Evolutionary conservation across 2,329 filamentous ascomycete species (phyloP).

Genomic region (Aspergillus ochraceoroseus): DNA sequence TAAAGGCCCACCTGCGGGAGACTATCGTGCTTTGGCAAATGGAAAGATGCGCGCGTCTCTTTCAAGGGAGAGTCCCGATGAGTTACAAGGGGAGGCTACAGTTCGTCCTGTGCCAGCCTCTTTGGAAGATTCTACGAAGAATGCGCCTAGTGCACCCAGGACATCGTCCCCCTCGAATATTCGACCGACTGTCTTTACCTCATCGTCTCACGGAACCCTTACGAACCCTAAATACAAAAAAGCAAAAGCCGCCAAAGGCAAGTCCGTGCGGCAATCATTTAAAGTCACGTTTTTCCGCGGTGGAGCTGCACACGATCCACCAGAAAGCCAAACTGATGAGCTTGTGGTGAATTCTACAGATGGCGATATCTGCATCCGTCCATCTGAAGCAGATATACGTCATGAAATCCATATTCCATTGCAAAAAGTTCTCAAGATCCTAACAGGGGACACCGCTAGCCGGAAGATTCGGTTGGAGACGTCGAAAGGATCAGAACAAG

Average conservation of each 20-base stretch:
- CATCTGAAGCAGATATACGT: neutral
- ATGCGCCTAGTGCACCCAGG: constrained; percentile 2
- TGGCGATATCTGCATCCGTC: constrained; percentile 6
- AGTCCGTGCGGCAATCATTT: constrained; percentile 13
- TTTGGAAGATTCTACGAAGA: constrained; percentile 11
- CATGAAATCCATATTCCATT: constrained; percentile 1
- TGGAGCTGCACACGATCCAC: constrained; percentile 17
- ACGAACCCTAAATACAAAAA: constrained; percentile 11
- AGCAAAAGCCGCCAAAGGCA: neutral
- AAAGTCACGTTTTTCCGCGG: constrained; percentile 23
- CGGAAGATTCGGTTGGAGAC: constrained; percentile 31
- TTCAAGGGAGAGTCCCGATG: constrained; percentile 39
- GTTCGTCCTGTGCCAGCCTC: constrained; percentile 20
- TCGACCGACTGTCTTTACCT: constrained; percentile 27
- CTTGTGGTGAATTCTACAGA: constrained; percentile 17
- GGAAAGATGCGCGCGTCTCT: constrained; percentile 10
- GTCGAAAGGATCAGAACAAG: constrained; percentile 19
- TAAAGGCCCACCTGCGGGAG: neutral
- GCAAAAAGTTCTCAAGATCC: constrained; percentile 20
- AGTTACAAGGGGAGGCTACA: constrained; percentile 38
- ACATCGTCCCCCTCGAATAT: constrained; percentile 34
- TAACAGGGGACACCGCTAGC: constrained; percentile 21
- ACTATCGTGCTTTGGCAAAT: constrained; percentile 6
- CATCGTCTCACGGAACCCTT: constrained; percentile 14
- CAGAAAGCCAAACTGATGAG: constrained; percentile 8